Conservation (phyloP, 2,329 filamentous ascomycete species). For the Aspergillaceae sp. region DNA sequence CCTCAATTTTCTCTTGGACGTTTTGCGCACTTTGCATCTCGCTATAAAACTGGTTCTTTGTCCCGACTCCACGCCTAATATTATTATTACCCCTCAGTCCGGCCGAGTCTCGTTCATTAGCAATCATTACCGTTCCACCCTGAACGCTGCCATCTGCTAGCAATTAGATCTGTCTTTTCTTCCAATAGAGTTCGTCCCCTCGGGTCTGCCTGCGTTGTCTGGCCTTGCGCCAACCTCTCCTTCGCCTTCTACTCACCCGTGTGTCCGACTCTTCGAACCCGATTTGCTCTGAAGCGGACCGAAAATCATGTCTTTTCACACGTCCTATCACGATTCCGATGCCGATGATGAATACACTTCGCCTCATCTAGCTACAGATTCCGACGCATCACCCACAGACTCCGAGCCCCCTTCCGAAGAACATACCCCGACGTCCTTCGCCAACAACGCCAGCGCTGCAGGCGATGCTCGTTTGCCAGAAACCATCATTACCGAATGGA, state of each 20-base stretch:
- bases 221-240: constrained; percentile 7
- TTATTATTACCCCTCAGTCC: background rate
- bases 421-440: constrained; percentile 56
- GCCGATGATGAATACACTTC: constrained; percentile 59
- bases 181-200: no score
- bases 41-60: background rate
- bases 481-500: constrained; percentile 53
- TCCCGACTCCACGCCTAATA: background rate
- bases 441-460: constrained; percentile 28
- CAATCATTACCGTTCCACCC: no score
- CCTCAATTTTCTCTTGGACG: background rate
- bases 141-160: no score
- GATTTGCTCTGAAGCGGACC: no score
- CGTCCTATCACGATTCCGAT: constrained; percentile 55
- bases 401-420: constrained; percentile 52
- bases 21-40: background rate
- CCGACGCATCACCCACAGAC: constrained; percentile 48
- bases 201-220: no score
- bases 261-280: no score
- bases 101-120: no score
- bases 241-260: no score
- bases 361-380: constrained; percentile 49
- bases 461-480: constrained; percentile 47
- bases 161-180: no score
- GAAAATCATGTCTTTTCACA: constrained; percentile 33